Evolutionary conservation across 345 rosid genomes (phyloP).

Genomic region (Salix dunnii): DNA sequence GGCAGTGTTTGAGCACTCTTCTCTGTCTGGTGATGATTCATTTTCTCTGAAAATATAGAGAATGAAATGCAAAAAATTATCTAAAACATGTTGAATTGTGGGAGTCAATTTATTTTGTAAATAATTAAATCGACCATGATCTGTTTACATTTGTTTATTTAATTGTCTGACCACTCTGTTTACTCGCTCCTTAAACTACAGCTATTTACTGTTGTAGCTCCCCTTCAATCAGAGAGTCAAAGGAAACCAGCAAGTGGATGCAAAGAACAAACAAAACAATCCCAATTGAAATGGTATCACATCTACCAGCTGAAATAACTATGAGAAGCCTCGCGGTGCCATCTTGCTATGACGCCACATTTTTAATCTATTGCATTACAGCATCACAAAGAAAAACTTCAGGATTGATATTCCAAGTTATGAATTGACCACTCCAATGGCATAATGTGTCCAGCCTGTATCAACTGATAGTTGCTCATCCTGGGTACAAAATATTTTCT

Average conservation of each 20-base stretch:
- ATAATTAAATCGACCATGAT: background rate
- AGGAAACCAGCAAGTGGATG: background rate
- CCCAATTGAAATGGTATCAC: background rate
- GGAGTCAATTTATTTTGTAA: background rate
- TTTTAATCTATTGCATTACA: background rate
- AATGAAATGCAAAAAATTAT: background rate
- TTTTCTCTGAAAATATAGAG: slow-evolving; percentile 38
- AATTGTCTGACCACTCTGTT: background rate
- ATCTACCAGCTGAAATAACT: background rate
- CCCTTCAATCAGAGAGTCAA: background rate
- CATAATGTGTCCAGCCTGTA: background rate
- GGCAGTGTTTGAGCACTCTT: slow-evolving; percentile 34
- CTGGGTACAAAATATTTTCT: background rate
- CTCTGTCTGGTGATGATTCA: slow-evolving; percentile 35
- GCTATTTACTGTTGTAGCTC: background rate
- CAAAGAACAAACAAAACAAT: background rate
- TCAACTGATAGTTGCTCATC: background rate
- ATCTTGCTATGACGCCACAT: background rate
- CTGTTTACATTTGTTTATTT: background rate
- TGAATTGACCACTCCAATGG: background rate
- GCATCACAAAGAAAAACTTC: background rate
- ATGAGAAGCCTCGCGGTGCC: background rate
- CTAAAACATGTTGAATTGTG: background rate
- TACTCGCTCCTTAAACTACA: background rate
- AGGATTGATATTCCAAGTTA: background rate